These are phyloP conservation scores for Leptomonas pyrrhocoris DNA, from an alignment of 208 protist species.

Conservation along the genomic window DNA sequence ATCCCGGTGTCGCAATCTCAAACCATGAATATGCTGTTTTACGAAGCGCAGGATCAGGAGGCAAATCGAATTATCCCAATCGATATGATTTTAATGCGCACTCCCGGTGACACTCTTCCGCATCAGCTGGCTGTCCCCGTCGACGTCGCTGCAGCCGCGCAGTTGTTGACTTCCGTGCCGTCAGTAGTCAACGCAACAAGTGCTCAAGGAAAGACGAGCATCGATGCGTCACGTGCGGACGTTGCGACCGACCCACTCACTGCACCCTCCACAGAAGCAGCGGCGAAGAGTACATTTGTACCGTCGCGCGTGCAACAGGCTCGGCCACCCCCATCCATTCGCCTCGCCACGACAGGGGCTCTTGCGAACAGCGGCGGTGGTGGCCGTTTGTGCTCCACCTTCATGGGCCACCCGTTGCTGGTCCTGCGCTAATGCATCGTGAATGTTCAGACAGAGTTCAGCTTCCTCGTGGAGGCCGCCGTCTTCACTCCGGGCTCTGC, in stretches of 20 bases:
- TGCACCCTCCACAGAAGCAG: neutral
- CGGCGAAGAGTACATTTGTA: neutral
- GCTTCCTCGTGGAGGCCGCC: conserved; percentile 59
- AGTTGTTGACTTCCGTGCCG: neutral
- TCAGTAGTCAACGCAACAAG: neutral
- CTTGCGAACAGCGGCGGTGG: neutral
- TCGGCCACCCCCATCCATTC: conserved; percentile 18
- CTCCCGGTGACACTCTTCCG: conserved; percentile 47
- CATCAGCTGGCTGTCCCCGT: neutral
- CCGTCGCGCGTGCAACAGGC: conserved; percentile 9
- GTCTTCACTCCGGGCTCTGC: conserved; percentile 1
- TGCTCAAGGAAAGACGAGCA: neutral
- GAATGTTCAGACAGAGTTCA: conserved; percentile 73
- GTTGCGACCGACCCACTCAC: neutral
- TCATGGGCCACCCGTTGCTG: conserved; percentile 75
- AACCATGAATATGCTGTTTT: conserved; percentile 83
- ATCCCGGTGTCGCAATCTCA: conserved; percentile 67
- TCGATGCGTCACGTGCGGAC: neutral
- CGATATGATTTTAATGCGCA: conserved; percentile 71
- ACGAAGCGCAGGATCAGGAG: conserved; percentile 83
- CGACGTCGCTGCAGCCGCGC: neutral
- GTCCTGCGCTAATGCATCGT: conserved; percentile 73
- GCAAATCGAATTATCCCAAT: conserved; percentile 82
- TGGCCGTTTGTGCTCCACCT: conserved; percentile 28
- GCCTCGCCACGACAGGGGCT: conserved; percentile 7